These are phyloP conservation scores for Chenopodium suecicum DNA, from an alignment of 148 eudicot species.

Conservation along the genomic window DNA sequence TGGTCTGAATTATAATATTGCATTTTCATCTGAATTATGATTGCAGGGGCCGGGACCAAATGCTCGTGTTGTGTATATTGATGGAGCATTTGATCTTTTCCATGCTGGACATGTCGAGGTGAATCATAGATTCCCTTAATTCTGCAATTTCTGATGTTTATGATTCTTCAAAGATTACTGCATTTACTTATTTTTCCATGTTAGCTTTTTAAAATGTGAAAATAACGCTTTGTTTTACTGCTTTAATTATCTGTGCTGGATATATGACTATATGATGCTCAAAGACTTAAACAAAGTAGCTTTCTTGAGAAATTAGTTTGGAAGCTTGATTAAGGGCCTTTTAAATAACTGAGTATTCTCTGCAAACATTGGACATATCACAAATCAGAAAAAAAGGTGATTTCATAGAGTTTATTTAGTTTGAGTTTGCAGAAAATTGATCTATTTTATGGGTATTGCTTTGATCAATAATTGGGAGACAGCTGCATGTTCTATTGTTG, in stretches of 20 bases:
- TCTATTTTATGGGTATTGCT: neutral
- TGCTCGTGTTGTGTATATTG: constrained; percentile 91
- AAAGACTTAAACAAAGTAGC: neutral
- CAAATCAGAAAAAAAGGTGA: neutral
- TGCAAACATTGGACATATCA: neutral
- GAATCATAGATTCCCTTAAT: neutral
- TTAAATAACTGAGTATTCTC: neutral
- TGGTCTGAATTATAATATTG: constrained; percentile 8
- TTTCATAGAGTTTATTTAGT: neutral
- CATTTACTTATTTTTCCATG: neutral
- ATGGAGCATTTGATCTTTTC: constrained; percentile 97
- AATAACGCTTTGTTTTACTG: neutral
- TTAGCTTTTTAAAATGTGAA: neutral
- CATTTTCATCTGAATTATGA: constrained; percentile 8
- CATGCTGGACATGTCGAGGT: constrained; percentile 99
- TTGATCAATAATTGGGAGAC: constrained; percentile 17
- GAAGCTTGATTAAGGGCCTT: neutral
- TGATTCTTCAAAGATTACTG: constrained; percentile 8
- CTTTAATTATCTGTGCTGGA: neutral
- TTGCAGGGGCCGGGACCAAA: constrained; percentile 88
- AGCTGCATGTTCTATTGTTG: constrained; percentile 18
- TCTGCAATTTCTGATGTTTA: neutral
- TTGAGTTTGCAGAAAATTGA: neutral
- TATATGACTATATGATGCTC: no score
- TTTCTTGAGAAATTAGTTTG: neutral